phyloP scores from a whole-genome alignment of 2,329 filamentous ascomycete species.

The Arthroderma uncinatum region DNA sequence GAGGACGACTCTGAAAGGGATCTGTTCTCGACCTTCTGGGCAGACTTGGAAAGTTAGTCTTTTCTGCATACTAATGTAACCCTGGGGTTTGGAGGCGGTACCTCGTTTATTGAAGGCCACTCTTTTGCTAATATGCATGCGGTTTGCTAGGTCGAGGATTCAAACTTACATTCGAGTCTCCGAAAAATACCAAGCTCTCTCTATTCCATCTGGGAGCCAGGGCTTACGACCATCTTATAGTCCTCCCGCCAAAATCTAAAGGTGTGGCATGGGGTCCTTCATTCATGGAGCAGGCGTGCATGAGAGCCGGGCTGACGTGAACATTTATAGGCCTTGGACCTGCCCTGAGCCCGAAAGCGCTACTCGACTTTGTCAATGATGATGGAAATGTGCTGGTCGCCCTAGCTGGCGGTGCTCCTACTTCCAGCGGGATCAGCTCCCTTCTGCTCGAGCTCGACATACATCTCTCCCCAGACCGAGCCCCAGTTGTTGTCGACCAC shows the following conservation, averaged over 20 bases:
- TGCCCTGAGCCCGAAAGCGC: conserved; percentile 68
- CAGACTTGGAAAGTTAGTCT: conserved; percentile 37
- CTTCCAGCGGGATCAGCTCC: conserved; percentile 62
- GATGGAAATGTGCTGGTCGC: conserved; percentile 84
- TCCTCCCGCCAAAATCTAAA: conserved; percentile 85
- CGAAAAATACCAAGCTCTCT: conserved; percentile 63
- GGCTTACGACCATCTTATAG: conserved; percentile 78
- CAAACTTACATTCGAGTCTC: conserved; percentile 66
- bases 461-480: conserved; percentile 72
- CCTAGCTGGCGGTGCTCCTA: conserved; percentile 59
- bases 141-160: conserved; percentile 62
- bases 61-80: neutral
- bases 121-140: conserved; percentile 12
- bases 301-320: conserved; percentile 9
- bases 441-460: conserved; percentile 84
- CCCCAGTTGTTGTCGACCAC: conserved; percentile 80
- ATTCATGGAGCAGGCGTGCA: neutral
- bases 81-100: too few species aligned
- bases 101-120: neutral
- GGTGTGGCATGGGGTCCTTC: conserved; percentile 39
- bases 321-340: conserved; percentile 68
- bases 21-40: conserved; percentile 66
- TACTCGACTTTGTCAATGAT: conserved; percentile 84
- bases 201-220: conserved; percentile 80
- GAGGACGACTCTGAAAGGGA: conserved; percentile 73